A percentile compares a stretch with the other conserved stretches of the same genome.
Evolutionary conservation across 139 green algal genomes (phyloP).

Genomic region (Chlamydomonas incerta): DNA sequence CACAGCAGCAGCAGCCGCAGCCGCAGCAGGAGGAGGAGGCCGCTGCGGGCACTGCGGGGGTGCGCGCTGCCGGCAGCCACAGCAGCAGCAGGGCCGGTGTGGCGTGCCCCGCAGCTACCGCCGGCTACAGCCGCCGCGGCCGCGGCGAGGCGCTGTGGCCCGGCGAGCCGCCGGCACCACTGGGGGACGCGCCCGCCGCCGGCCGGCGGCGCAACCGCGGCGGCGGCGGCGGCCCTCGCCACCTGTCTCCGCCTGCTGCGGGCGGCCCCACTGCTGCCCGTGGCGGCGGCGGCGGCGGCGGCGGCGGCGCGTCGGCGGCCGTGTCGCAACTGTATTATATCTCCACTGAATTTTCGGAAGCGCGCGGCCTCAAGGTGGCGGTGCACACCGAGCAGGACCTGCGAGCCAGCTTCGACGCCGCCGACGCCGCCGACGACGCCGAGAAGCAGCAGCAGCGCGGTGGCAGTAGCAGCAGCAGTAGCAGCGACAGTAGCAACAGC

Average conservation of each 20-base stretch:
- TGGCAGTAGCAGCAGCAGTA: too few species aligned
- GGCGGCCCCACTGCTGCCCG: too few species aligned
- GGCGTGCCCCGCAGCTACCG: not conserved
- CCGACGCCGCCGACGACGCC: not conserved
- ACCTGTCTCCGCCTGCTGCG: too few species aligned
- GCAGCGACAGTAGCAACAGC: too few species aligned
- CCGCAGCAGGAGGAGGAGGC: not conserved
- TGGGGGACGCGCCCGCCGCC: not conserved
- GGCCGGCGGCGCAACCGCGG: too few species aligned
- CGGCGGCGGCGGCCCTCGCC: too few species aligned
- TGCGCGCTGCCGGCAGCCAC: not conserved
- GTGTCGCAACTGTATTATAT: slow-evolving; percentile 25
- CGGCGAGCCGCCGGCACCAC: too few species aligned
- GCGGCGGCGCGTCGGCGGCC: not conserved
- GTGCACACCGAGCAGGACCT: slow-evolving; percentile 15
- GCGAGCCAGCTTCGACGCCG: not conserved
- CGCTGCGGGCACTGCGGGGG: too few species aligned
- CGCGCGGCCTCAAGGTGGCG: not conserved
- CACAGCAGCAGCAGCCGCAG: not conserved
- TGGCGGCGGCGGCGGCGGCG: too few species aligned
- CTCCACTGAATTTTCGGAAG: not conserved
- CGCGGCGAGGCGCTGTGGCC: not conserved
- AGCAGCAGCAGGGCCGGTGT: not conserved
- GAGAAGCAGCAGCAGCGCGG: too few species aligned
- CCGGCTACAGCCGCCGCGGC: not conserved